Evolutionary conservation across 768 basidiomycete species (phyloP).

Genomic region (Tulasnella sp.): DNA sequence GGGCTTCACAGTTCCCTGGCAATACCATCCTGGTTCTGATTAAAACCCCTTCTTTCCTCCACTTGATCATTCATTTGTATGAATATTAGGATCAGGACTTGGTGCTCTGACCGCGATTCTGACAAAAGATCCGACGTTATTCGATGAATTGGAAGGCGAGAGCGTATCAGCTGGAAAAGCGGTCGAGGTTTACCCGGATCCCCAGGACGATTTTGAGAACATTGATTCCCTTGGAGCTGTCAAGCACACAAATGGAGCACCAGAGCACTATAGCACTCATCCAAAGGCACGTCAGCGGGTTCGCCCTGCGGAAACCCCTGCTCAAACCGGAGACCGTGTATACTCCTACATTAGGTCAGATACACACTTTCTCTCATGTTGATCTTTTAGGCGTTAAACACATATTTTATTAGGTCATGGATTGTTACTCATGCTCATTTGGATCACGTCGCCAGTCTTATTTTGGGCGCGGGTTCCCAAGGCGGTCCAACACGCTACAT

Average conservation of each 20-base stretch:
- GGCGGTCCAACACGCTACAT: conserved; percentile 49
- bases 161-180: background rate
- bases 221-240: conserved; percentile 14
- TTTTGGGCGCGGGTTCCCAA: conserved; percentile 72
- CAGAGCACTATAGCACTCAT: conserved; percentile 11
- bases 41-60: background rate
- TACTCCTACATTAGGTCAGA: conserved; percentile 43
- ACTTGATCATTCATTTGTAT: background rate
- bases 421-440: conserved; percentile 82
- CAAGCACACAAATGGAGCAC: conserved; percentile 5
- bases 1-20: background rate
- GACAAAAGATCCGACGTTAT: conserved; percentile 40
- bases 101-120: conserved; percentile 61
- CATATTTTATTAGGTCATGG: conserved; percentile 46
- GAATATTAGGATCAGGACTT: conserved; percentile 58
- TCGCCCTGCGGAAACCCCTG: too few species aligned
- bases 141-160: conserved; percentile 25
- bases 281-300: too few species aligned
- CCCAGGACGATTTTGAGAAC: too few species aligned
- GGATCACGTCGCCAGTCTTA: conserved; percentile 75
- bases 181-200: too few species aligned
- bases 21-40: background rate
- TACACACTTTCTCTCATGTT: background rate
- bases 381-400: background rate
- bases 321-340: conserved; percentile 24